Percentiles rank a stretch among this genome's conserved stretches.
phyloP scores from a whole-genome alignment of 805 yeast genomes.

The Metschnikowia borealis region DNA sequence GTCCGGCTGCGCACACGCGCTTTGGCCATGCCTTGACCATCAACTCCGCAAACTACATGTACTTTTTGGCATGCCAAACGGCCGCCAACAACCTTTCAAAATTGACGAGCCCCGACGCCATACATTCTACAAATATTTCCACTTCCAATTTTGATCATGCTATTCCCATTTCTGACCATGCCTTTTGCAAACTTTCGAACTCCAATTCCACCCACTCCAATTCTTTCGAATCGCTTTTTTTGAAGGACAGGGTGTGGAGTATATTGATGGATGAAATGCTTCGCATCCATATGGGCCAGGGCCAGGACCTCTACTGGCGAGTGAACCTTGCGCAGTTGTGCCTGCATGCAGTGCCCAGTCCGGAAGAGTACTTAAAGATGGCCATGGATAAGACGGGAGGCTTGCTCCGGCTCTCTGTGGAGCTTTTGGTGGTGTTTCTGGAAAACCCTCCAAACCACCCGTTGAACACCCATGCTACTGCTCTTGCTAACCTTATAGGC shows the following conservation, averaged over 20 bases:
- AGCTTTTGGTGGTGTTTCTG: constrained; percentile 47
- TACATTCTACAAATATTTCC: no score
- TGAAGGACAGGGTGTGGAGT: constrained; percentile 14
- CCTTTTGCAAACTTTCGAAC: no score
- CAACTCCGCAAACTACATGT: constrained; percentile 79
- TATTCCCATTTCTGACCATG: no score
- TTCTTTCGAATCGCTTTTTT: no score
- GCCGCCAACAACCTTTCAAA: constrained; percentile 20
- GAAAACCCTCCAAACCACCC: background rate
- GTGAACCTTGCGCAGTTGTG: constrained; percentile 36
- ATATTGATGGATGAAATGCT: constrained; percentile 70
- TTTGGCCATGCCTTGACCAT: constrained; percentile 79
- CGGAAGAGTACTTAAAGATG: constrained; percentile 64
- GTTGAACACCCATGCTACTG: constrained; percentile 28
- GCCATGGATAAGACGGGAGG: constrained; percentile 88
- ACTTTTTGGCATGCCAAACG: constrained; percentile 63
- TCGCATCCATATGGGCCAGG: constrained; percentile 85
- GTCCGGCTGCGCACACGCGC: constrained; percentile 71
- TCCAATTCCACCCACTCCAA: no score
- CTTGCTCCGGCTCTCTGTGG: constrained; percentile 67
- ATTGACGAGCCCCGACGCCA: no score
- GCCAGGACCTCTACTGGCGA: constrained; percentile 85
- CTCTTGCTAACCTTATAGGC: constrained; percentile 74
- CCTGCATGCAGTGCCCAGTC: constrained; percentile 20
- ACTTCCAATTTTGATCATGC: no score